Base-by-base conservation (phyloP, 106 monocot species). In the Chionographis japonica region DNA sequence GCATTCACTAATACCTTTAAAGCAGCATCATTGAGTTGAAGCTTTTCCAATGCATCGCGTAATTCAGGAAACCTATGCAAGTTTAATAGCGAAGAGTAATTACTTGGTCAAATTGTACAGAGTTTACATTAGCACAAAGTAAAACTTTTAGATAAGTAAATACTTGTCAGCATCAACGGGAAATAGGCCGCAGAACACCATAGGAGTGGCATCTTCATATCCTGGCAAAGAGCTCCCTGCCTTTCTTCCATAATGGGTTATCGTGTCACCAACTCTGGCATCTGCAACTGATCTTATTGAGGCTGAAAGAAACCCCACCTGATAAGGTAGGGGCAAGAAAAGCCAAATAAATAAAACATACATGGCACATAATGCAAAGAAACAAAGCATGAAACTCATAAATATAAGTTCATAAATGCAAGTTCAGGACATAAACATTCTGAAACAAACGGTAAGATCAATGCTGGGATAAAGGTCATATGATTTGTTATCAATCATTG, bases 21-120 rank as follows among this genome's bases (percentile, higher is more conserved):
- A 73, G 95, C 86, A 40, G 95, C 88, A 80, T 95, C 95, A 83
- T 95, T 95, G 12, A 95, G 86, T 71, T 95, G 95, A 75, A 95
- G 91, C 49, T 95, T 95, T 68, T 95, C 95, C 75, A 95, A 76
- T 74, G 95, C 88, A 68, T 95, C 95, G 60, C 92, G 88, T 63
- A 95, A 80, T 64, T 92, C 95, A 70, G 82, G 81, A 80, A 92
- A 95, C 79, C 95, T 95, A 71, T 15, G 14, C 61, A 39, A 55
- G 38, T 46, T 42, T 18, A 70, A 72, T 9, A 12, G 57, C 27
- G 50, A 58, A 50, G 37, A 40, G 9, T 4, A 50, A 69, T 62
- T 58, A 14, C 63, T 41, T 11, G 68, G 18, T n/a, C 15, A 41
- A 12, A 5, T 41, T 9, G 40, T 11, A 61, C 20, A 46, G 5